Conservation (phyloP, 1,139 yeast genomes). For the Scheffersomyces segobiensis region DNA sequence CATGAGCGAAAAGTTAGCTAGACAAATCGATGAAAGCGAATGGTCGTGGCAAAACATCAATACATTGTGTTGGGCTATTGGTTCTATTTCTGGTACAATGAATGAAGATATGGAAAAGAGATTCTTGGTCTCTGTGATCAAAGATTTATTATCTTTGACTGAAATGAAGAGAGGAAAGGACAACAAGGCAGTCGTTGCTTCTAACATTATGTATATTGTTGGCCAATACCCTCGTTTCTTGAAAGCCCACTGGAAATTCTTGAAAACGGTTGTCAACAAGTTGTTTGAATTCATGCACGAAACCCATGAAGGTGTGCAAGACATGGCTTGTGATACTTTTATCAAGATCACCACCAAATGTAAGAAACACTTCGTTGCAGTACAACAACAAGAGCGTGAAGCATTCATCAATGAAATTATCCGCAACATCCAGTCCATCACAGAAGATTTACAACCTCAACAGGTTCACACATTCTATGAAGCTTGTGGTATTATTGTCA, state of each 20-base stretch:
- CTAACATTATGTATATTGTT: constrained; percentile 97
- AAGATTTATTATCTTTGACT: constrained; percentile 85
- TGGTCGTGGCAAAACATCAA: constrained; percentile 99
- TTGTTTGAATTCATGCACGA: constrained; percentile 98
- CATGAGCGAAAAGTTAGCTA: constrained; percentile 86
- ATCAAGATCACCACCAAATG: constrained; percentile 94
- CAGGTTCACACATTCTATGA: constrained; percentile 97
- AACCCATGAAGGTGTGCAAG: constrained; percentile 99
- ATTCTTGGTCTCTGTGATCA: constrained; percentile 88
- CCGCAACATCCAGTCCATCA: constrained; percentile 75
- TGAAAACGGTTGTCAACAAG: constrained; percentile 93
- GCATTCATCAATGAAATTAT: constrained; percentile 93
- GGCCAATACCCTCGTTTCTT: constrained; percentile 98
- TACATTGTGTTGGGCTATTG: constrained; percentile 99
- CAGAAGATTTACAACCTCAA: constrained; percentile 93
- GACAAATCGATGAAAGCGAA: constrained; percentile 93
- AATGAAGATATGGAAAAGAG: constrained; percentile 96
- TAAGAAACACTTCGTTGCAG: constrained; percentile 90
- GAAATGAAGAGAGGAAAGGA: constrained; percentile 97
- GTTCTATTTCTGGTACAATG: constrained; percentile 98
- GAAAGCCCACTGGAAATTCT: constrained; percentile 96
- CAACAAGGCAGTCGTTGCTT: constrained; percentile 98
- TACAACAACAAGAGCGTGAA: constrained; percentile 82
- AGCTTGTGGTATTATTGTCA: constrained; percentile 92
- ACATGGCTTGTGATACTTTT: constrained; percentile 99